These are phyloP conservation scores for Pythium phragmiticola DNA, from an alignment of 352 stramenopile species.

Conservation along the genomic window DNA sequence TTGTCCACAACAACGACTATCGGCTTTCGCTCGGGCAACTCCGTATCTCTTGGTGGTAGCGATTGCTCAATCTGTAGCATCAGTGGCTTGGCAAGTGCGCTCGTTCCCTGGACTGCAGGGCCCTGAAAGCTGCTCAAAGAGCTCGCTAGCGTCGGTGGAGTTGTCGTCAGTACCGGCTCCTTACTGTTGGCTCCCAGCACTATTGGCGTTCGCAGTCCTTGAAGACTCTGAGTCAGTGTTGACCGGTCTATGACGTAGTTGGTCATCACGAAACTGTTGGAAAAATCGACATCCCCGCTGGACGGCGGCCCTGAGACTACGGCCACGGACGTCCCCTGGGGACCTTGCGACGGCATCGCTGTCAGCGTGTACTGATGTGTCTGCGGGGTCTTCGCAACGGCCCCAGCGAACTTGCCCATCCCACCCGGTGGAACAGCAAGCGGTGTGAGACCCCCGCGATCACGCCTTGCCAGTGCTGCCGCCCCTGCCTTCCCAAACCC, in stretches of 20 bases:
- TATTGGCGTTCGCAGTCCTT: neutral
- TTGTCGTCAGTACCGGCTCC: neutral
- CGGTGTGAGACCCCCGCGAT: conserved; percentile 5
- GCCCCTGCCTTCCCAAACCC: conserved; percentile 1
- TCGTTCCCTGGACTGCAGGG: too few relatives aligned
- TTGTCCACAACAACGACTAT: too few relatives aligned
- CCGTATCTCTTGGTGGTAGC: too few relatives aligned
- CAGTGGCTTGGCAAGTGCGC: too few relatives aligned
- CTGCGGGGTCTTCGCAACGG: neutral
- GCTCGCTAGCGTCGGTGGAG: too few relatives aligned
- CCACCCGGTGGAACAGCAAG: neutral
- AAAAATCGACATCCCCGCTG: conserved; percentile 16
- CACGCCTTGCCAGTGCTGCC: neutral
- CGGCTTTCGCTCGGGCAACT: too few relatives aligned
- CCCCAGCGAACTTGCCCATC: too few relatives aligned
- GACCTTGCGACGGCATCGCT: neutral
- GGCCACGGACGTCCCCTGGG: neutral
- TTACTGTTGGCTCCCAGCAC: neutral
- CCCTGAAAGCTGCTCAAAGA: too few relatives aligned
- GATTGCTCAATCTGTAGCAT: too few relatives aligned
- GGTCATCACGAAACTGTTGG: conserved; percentile 25
- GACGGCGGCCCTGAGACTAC: neutral
- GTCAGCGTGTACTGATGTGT: neutral
- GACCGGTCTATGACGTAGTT: conserved; percentile 21
- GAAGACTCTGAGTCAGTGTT: too few relatives aligned